These are phyloP conservation scores for Diaporthe citri DNA, from an alignment of 2,329 filamentous ascomycete genomes.

Conservation along the genomic window DNA sequence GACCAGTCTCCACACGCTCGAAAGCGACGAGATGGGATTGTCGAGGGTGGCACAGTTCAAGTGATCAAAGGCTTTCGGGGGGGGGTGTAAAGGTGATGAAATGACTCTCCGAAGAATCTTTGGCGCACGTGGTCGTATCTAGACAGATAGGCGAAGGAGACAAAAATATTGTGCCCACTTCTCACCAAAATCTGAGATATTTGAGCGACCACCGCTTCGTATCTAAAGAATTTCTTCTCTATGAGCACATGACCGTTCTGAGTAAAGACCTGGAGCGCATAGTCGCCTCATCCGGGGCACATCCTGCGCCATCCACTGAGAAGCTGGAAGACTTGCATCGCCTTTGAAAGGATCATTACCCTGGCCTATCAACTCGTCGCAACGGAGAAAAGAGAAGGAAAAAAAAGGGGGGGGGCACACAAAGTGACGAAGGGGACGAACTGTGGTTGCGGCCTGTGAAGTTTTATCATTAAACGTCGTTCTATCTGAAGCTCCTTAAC, in stretches of 20 bases:
- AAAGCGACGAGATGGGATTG: neutral
- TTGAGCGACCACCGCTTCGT: neutral
- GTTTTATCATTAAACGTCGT: too few species aligned
- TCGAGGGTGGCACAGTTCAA: neutral
- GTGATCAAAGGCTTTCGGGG: neutral
- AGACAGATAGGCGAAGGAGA: neutral
- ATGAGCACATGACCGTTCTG: too few species aligned
- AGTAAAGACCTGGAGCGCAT: neutral
- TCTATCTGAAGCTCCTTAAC: neutral
- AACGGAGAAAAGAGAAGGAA: neutral
- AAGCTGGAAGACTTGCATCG: too few species aligned
- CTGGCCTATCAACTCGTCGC: neutral
- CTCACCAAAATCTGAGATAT: neutral
- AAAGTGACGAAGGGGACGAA: neutral
- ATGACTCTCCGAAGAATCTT: neutral
- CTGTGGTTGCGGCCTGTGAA: neutral
- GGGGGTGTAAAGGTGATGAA: neutral
- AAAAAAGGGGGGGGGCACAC: neutral
- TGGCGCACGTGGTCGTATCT: neutral
- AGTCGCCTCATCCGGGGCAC: neutral
- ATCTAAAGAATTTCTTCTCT: neutral
- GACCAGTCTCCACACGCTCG: neutral
- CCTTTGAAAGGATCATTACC: neutral
- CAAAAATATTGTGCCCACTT: neutral
- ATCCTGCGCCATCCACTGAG: neutral